Conservation (phyloP, 228 moss, liverwort and hornwort species). For the Sphagnum magellanicum region DNA sequence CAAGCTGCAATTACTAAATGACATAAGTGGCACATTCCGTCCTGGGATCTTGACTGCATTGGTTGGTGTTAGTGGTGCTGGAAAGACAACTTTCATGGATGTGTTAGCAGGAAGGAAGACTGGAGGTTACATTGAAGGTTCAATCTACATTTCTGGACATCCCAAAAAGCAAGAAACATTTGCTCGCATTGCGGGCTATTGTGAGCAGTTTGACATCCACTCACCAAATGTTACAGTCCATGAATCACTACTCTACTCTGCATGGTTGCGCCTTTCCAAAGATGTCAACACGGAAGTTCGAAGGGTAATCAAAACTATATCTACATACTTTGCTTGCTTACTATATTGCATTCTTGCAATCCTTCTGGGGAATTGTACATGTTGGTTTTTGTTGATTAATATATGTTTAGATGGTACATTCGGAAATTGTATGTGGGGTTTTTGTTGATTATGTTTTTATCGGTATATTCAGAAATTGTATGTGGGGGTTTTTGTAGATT, state of each 20-base stretch:
- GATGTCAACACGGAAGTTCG: conserved; percentile 40
- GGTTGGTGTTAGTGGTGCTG: conserved; percentile 85
- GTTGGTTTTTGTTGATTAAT: too few species aligned
- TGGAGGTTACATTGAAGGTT: conserved; percentile 80
- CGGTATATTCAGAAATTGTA: too few species aligned
- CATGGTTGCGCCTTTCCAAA: conserved; percentile 78
- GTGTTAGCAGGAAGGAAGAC: conserved; percentile 90
- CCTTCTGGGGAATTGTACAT: too few species aligned
- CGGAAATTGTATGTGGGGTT: too few species aligned
- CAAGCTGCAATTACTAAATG: conserved; percentile 66
- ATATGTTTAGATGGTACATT: too few species aligned
- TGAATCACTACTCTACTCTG: conserved; percentile 82
- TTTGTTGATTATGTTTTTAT: too few species aligned
- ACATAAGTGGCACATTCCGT: conserved; percentile 89
- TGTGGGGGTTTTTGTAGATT: too few species aligned
- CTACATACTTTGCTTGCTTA: too few species aligned
- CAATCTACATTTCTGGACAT: conserved; percentile 66
- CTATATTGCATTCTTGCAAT: too few species aligned
- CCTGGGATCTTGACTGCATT: conserved; percentile 87
- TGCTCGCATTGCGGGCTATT: conserved; percentile 84
- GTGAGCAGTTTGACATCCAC: conserved; percentile 94
- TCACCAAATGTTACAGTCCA: conserved; percentile 87
- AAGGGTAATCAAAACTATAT: conserved; percentile 24
- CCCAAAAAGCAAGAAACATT: conserved; percentile 87
- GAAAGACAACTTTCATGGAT: conserved; percentile 95